These are phyloP conservation scores for Naganishia onofrii DNA, from an alignment of 768 basidiomycete genomes.

Conservation along the genomic window DNA sequence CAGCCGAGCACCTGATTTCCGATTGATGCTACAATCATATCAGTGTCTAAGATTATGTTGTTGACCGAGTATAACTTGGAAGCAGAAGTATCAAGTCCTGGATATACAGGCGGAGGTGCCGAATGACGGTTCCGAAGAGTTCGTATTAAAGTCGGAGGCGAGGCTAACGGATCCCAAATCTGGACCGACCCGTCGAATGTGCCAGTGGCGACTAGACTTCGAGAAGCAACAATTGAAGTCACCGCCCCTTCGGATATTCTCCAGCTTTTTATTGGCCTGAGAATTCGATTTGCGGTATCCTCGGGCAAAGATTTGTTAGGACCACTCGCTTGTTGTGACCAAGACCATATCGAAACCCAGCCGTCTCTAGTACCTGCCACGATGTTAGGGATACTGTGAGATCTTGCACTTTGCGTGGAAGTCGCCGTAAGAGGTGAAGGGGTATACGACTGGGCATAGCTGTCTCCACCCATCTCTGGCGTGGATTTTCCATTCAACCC, in stretches of 20 bases:
- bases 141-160: conserved; percentile 37
- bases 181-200: conserved; percentile 43
- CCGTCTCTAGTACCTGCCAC: conserved; percentile 40
- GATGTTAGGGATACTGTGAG: conserved; percentile 35
- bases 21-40: conserved; percentile 45
- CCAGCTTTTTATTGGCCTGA: conserved; percentile 36
- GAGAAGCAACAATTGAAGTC: conserved; percentile 40
- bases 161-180: conserved; percentile 43
- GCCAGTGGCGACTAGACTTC: conserved; percentile 42
- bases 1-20: conserved; percentile 45
- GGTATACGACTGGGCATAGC: neutral
- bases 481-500: neutral
- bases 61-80: conserved; percentile 41
- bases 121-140: conserved; percentile 19
- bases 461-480: neutral
- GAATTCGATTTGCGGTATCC: neutral
- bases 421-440: neutral
- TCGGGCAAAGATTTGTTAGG: neutral
- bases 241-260: conserved; percentile 37
- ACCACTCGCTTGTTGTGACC: conserved; percentile 29
- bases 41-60: conserved; percentile 46
- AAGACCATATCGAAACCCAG: conserved; percentile 39
- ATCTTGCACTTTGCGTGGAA: conserved; percentile 11
- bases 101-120: conserved; percentile 39
- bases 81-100: conserved; percentile 23